These are phyloP conservation scores for Jacaranda mimosifolia DNA, from an alignment of 257 asterid species.

Conservation along the genomic window DNA sequence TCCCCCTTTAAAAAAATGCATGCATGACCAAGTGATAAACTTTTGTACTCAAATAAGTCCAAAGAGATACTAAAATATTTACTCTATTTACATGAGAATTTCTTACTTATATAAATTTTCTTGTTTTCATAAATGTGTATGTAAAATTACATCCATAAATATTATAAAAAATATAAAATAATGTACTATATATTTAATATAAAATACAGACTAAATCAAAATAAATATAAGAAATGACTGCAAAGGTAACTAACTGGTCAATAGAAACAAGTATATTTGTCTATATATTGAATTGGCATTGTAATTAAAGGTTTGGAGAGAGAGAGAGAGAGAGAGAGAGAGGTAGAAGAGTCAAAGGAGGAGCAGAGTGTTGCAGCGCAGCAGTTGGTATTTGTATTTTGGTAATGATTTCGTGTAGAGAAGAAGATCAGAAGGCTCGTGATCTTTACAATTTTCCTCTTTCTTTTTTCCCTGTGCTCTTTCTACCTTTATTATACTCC, in stretches of 20 bases:
- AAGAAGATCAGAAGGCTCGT: constrained; percentile 43
- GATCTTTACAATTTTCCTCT: not conserved
- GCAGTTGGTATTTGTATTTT: constrained; percentile 48
- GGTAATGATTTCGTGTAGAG: constrained; percentile 45
- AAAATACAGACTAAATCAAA: no score
- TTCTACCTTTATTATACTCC: not conserved
- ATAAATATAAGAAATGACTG: not conserved
- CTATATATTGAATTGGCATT: constrained; percentile 23
- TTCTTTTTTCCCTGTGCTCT: not conserved
- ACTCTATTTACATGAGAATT: no score
- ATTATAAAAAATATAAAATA: no score
- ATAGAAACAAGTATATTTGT: constrained; percentile 6
- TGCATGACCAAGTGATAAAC: no score
- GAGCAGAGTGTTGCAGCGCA: constrained; percentile 40
- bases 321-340: constrained; percentile 6
- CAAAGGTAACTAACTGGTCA: not conserved
- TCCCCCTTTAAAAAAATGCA: no score
- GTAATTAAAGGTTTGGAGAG: constrained; percentile 27
- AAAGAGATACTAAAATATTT: no score
- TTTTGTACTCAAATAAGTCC: no score
- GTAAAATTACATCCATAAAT: no score
- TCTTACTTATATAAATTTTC: no score
- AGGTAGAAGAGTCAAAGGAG: constrained; percentile 34
- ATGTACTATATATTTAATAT: no score
- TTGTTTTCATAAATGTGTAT: no score